Evolutionary conservation across 75 land plant species (phyloP).

Genomic region (Adiantum capillusveneris): DNA sequence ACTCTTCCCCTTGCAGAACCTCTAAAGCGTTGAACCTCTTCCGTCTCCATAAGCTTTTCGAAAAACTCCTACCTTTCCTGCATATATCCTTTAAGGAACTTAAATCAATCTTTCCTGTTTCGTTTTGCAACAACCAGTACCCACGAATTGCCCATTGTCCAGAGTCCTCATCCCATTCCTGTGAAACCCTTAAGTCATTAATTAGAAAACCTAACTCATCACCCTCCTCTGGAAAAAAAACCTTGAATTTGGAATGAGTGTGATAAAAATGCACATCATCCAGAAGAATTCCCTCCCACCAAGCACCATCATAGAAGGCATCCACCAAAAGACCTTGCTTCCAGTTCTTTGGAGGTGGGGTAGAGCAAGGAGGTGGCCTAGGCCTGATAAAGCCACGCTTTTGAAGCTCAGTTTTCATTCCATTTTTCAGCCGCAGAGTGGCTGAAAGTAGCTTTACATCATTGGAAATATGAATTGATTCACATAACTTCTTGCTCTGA

Average conservation of each 20-base stretch:
- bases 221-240: constrained; percentile 64
- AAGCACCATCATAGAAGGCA: constrained; percentile 48
- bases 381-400: constrained; percentile 53
- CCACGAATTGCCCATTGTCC: constrained; percentile 57
- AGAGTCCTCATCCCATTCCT: constrained; percentile 59
- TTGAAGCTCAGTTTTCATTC: background rate
- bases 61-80: background rate
- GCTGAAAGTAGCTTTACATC: constrained; percentile 18
- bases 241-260: constrained; percentile 14
- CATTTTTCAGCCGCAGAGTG: background rate
- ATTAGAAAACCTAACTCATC: constrained; percentile 23
- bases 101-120: background rate
- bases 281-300: constrained; percentile 87
- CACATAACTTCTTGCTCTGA: constrained; percentile 16
- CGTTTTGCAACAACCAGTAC: constrained; percentile 19
- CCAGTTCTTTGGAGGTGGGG: background rate
- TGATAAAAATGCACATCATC: constrained; percentile 29
- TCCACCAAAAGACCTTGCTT: constrained; percentile 67
- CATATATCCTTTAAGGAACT: background rate
- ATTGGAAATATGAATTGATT: constrained; percentile 27
- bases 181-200: constrained; percentile 35
- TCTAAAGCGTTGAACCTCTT: background rate
- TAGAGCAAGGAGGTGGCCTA: constrained; percentile 21
- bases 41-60: background rate
- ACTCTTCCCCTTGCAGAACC: no score